Base-by-base conservation (phyloP, 257 asterid species). In the Plantago ovata region DNA sequence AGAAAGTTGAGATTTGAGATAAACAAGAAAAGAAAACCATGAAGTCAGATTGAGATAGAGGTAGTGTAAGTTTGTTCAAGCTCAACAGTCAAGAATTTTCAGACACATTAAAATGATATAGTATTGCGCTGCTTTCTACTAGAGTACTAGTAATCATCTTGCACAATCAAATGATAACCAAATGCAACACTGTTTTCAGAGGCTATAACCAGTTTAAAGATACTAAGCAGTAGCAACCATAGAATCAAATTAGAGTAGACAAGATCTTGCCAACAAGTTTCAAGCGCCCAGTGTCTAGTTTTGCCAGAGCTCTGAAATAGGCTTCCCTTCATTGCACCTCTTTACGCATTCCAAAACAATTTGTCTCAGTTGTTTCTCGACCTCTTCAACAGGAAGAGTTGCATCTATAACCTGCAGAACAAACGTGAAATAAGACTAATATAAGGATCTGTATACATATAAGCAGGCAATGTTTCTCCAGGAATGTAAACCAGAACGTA, bases 401-500 rank as follows among this genome's bases (percentile, higher is more conserved):
- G 93, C 96, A 69, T 92, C 96, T 44, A 87, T 51, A 14, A 77
- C 69, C 98, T 92, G 68, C 75, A 74, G 20, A n/a, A 53, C 40
- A 28, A 8, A 28, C 36, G 7, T 6, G 18, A 44, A 57, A 64
- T 9, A 21, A 45, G 14, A 36, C 43, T 60, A 56, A 16, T 39
- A 40, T 51, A 49, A 60, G 18, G 4, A 28, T 28, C 36, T 4
- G n/a, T n/a, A n/a, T n/a, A n/a, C 3, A 28, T 28, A 28, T 28
- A 28, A 28, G 4, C 36, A 28, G 36, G 36, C 36, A 28, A 28
- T 28, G 36, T 28, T 28, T 28, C 36, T 28, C 6, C 36, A 28
- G 36, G 4, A 28, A 28, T 28, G 36, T 28, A 28, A 4, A 28
- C 36, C 36, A 28, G 36, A 28, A 28, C 7, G 36, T 28, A 28